These are phyloP conservation scores for Fraxinus velutina DNA, from an alignment of 305 asterid genomes.

Conservation along the genomic window DNA sequence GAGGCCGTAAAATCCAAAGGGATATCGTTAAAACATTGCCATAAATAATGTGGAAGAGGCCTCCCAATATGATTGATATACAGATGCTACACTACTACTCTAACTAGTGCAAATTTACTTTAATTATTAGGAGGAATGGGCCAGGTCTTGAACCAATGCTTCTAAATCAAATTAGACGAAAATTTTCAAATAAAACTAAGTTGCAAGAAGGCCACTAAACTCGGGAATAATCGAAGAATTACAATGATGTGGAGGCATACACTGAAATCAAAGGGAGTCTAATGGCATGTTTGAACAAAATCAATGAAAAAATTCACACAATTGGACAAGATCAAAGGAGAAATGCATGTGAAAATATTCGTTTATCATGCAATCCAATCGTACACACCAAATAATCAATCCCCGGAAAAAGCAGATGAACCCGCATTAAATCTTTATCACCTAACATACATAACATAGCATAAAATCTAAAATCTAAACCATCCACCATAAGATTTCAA, in stretches of 20 bases:
- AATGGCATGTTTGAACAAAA: neutral
- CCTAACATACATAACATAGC: neutral
- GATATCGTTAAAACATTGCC: neutral
- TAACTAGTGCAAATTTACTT: neutral
- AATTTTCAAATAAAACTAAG: neutral
- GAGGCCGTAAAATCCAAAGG: neutral
- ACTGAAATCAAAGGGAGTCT: neutral
- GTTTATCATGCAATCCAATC: neutral
- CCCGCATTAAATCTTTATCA: neutral
- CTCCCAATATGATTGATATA: neutral
- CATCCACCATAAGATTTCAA: neutral
- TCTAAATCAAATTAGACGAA: constrained; percentile 12
- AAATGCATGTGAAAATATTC: neutral
- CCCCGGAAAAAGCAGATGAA: neutral
- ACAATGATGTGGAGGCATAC: neutral
- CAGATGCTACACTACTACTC: neutral
- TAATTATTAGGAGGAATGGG: neutral
- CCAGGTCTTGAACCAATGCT: neutral
- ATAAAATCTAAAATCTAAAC: neutral
- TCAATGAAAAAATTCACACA: neutral
- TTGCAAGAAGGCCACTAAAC: neutral
- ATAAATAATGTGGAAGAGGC: neutral
- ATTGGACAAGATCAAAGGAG: neutral
- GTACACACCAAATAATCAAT: neutral
- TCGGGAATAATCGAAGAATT: neutral